These are phyloP conservation scores for Aspergillus sp. DNA, from an alignment of 2,329 filamentous ascomycete genomes.

Conservation along the genomic window DNA sequence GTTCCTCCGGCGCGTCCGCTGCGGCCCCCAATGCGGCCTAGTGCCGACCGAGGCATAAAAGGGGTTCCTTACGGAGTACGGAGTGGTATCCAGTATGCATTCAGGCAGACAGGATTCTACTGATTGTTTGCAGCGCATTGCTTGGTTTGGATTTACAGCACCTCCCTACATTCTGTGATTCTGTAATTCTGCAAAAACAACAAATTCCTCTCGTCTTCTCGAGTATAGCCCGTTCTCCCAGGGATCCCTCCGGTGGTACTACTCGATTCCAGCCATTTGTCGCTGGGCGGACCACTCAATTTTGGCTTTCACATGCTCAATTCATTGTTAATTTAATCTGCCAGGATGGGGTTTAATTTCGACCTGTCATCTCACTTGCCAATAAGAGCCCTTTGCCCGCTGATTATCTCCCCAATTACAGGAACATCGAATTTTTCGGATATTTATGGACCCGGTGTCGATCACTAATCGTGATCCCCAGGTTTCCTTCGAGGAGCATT, in stretches of 20 bases:
- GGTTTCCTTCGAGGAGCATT: background rate
- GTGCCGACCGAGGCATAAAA: conserved; percentile 25
- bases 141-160: background rate
- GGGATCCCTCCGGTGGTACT: background rate
- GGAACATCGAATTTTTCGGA: background rate
- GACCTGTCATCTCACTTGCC: background rate
- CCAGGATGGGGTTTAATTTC: background rate
- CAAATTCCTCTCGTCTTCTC: too few relatives aligned
- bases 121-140: background rate
- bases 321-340: background rate
- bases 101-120: background rate
- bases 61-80: conserved; percentile 13
- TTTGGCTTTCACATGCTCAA: background rate
- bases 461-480: background rate
- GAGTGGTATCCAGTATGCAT: background rate
- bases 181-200: too few relatives aligned
- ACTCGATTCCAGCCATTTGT: background rate
- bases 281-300: background rate
- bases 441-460: background rate
- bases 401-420: background rate
- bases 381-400: background rate
- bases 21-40: conserved; percentile 24
- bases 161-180: too few relatives aligned
- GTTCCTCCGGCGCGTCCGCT: conserved; percentile 25
- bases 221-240: too few relatives aligned